A percentile compares a stretch with the other conserved stretches of the same genome.
phyloP scores from a whole-genome alignment of 2,329 filamentous ascomycete genomes.

The Penicillium sp. region DNA sequence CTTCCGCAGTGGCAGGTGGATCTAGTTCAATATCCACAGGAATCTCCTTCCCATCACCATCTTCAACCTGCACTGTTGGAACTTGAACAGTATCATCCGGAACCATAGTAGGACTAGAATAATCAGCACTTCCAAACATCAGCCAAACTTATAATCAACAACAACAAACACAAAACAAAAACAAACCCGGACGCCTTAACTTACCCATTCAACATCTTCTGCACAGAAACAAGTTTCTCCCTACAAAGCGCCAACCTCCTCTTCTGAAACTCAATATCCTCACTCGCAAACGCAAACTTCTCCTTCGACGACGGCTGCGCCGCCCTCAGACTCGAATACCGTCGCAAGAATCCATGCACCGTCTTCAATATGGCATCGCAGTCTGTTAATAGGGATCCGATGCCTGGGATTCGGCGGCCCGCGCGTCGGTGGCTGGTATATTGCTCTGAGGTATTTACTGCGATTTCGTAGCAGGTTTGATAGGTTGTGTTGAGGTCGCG shows the following conservation, averaged over 20 bases:
- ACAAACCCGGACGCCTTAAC: not conserved
- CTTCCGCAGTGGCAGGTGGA: not conserved
- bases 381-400: not conserved
- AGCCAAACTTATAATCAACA: not conserved
- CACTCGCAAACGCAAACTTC: not conserved
- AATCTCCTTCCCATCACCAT: not conserved
- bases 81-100: not conserved
- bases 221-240: not conserved
- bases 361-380: not conserved
- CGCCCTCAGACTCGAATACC: not conserved
- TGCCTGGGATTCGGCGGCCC: not conserved
- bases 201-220: conserved; percentile 1
- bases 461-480: conserved; percentile 2
- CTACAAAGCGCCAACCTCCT: not conserved
- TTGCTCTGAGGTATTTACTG: not conserved
- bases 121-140: not conserved
- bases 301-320: not conserved
- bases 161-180: not conserved
- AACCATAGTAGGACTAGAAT: not conserved
- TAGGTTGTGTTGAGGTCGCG: not conserved
- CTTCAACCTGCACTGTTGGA: not conserved
- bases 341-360: not conserved
- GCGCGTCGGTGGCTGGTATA: not conserved
- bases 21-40: not conserved
- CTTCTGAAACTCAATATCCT: conserved; percentile 1